A percentile compares a stretch with the other conserved stretches of the same genome.
These are phyloP conservation scores for Wallacemonas rigidus DNA, from an alignment of 208 protist genomes.

Conservation along the genomic window DNA sequence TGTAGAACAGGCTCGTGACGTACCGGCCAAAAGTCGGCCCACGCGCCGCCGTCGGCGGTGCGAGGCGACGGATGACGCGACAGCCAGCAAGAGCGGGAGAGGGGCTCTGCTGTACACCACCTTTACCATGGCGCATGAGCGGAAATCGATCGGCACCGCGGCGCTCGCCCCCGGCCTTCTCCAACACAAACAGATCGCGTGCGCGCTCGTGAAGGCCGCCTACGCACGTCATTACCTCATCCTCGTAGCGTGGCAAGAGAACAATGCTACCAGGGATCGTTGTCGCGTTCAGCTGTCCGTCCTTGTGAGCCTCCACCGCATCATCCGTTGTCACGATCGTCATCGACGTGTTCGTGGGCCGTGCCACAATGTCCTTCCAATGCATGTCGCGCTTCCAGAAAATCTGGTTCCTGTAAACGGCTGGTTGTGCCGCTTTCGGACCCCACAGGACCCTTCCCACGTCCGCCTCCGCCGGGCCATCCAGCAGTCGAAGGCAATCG, in stretches of 20 bases:
- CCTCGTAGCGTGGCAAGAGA: conserved; percentile 29
- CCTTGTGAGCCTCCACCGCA: not conserved
- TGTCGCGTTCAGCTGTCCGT: not conserved
- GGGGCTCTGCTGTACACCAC: conserved; percentile 42
- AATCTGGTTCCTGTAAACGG: not conserved
- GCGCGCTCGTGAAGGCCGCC: conserved; percentile 31
- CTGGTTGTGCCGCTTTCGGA: not conserved
- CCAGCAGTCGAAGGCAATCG: conserved; percentile 34
- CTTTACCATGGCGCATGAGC: conserved; percentile 27
- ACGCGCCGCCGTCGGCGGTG: conserved; percentile 37
- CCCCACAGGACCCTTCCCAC: conserved; percentile 3
- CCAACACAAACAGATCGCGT: conserved; percentile 34
- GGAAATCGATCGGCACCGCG: conserved; percentile 18
- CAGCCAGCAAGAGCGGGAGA: conserved; percentile 48
- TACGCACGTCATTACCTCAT: conserved; percentile 37
- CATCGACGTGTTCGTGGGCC: not conserved
- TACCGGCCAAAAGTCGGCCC: conserved; percentile 86
- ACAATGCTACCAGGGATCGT: conserved; percentile 19
- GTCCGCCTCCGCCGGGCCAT: not conserved
- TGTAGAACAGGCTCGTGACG: conserved; percentile 76
- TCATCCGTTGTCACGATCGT: conserved; percentile 3
- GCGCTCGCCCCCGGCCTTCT: conserved; percentile 12
- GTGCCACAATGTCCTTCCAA: conserved; percentile 1
- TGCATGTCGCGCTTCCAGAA: not conserved
- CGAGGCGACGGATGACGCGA: conserved; percentile 54